Percentiles rank a stretch among this genome's conserved stretches.
These are phyloP conservation scores for Myxozyma monticola DNA, from an alignment of 805 yeast species.

Conservation along the genomic window DNA sequence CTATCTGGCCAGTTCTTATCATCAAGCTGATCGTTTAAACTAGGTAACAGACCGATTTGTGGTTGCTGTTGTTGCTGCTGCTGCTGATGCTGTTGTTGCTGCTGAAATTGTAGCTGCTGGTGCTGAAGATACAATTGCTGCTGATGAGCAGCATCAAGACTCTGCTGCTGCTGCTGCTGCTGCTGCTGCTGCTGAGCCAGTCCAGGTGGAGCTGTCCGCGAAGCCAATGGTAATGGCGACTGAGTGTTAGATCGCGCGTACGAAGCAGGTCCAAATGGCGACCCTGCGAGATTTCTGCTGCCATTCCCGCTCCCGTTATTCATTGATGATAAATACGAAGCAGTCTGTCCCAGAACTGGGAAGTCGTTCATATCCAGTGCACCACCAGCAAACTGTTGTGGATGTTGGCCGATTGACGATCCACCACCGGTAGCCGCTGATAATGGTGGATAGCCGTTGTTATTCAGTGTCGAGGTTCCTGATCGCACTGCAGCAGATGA, in stretches of 20 bases:
- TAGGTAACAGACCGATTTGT: constrained; percentile 9
- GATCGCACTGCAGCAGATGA: constrained; percentile 2
- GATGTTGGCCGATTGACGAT: not conserved
- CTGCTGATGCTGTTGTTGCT: constrained; percentile 15
- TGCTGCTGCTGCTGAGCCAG: constrained; percentile 12
- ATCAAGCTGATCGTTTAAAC: constrained; percentile 4
- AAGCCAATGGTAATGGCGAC: constrained; percentile 22
- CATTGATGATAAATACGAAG: constrained; percentile 11
- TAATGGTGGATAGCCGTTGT: not conserved
- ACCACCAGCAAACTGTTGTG: constrained; percentile 5
- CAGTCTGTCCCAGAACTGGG: constrained; percentile 20
- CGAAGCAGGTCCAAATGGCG: not conserved
- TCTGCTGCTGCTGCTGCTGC: constrained; percentile 9
- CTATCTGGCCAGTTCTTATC: constrained; percentile 16
- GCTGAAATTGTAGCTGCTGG: constrained; percentile 17
- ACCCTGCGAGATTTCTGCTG: not conserved
- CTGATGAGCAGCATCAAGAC: constrained; percentile 8
- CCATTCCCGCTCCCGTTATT: constrained; percentile 5
- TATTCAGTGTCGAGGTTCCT: not conserved
- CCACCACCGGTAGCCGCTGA: not conserved
- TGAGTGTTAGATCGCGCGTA: constrained; percentile 23
- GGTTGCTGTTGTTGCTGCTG: constrained; percentile 14
- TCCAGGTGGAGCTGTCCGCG: constrained; percentile 19
- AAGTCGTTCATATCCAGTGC: constrained; percentile 22
- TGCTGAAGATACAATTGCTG: constrained; percentile 6